These are phyloP conservation scores for Yamadazyma spencermartinsiae DNA, from an alignment of 1,139 yeast genomes.

Conservation along the genomic window DNA sequence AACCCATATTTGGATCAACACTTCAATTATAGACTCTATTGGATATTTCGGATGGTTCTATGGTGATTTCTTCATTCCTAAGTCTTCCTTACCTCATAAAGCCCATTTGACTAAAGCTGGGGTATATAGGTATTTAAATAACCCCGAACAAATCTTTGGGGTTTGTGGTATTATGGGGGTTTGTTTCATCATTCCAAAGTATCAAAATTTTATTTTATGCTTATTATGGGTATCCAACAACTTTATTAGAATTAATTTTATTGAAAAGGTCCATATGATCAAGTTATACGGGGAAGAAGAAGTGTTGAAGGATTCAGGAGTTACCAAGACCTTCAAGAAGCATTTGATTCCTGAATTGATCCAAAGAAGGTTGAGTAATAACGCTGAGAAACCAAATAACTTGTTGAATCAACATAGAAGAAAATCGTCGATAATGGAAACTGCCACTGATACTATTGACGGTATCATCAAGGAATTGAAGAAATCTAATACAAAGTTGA, in stretches of 20 bases:
- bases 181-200: conserved; percentile 61
- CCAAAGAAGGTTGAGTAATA: conserved; percentile 33
- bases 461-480: conserved; percentile 41
- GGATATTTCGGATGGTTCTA: conserved; percentile 91
- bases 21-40: conserved; percentile 69
- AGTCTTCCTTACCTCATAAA: conserved; percentile 30
- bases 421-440: conserved; percentile 22
- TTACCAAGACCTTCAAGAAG: conserved; percentile 63
- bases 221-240: conserved; percentile 69
- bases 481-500: conserved; percentile 30
- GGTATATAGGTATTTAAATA: conserved; percentile 78
- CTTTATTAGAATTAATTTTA: conserved; percentile 66
- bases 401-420: conserved; percentile 20
- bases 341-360: conserved; percentile 46
- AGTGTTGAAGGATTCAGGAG: conserved; percentile 61
- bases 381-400: conserved; percentile 16
- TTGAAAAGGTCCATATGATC: conserved; percentile 80
- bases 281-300: conserved; percentile 71
- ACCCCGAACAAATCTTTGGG: conserved; percentile 82
- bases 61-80: conserved; percentile 80
- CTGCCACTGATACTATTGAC: conserved; percentile 42
- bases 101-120: conserved; percentile 75
- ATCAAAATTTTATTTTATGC: conserved; percentile 57
- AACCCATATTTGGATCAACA: conserved; percentile 72
- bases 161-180: conserved; percentile 85